phyloP scores from a whole-genome alignment of 805 yeast species.

The Pichia exigua region DNA sequence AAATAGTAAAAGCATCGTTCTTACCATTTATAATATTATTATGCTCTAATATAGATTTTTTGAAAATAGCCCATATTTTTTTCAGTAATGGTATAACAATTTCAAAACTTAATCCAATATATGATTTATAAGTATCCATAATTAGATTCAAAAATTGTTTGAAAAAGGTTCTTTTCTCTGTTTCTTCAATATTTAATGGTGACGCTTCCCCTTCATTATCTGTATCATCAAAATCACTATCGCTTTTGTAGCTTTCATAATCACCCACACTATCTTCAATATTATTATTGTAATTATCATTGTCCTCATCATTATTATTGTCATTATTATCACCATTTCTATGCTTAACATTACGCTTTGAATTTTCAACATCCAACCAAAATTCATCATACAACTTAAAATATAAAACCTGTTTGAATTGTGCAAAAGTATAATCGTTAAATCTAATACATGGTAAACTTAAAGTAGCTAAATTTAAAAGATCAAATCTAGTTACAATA shows the following conservation, averaged over 20 bases:
- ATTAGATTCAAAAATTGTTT: conserved; percentile 33
- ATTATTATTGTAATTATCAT: no score
- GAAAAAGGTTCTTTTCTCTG: conserved; percentile 16
- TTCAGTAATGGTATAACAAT: conserved; percentile 26
- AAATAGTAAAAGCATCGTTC: conserved; percentile 25
- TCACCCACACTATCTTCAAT: background rate
- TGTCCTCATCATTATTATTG: no score
- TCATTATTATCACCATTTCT: no score
- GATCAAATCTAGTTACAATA: conserved; percentile 34
- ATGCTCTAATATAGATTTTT: conserved; percentile 17
- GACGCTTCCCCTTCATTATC: background rate
- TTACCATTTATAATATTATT: conserved; percentile 15
- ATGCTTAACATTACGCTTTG: background rate
- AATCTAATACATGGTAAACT: conserved; percentile 36
- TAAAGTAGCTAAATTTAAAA: conserved; percentile 30
- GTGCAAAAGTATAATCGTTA: conserved; percentile 29
- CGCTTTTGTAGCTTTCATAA: background rate
- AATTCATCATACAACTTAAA: conserved; percentile 9
- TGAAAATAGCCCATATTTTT: conserved; percentile 26
- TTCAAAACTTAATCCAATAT: conserved; percentile 37
- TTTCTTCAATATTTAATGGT: conserved; percentile 3
- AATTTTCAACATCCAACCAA: conserved; percentile 10
- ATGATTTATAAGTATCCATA: conserved; percentile 37
- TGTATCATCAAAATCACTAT: background rate
- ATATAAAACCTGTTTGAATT: conserved; percentile 32